Evolutionary conservation across 768 basidiomycete species (phyloP), one percentile per base, ranked within the genome.

Genomic region (Kwoniella newhampshirensis): DNA sequence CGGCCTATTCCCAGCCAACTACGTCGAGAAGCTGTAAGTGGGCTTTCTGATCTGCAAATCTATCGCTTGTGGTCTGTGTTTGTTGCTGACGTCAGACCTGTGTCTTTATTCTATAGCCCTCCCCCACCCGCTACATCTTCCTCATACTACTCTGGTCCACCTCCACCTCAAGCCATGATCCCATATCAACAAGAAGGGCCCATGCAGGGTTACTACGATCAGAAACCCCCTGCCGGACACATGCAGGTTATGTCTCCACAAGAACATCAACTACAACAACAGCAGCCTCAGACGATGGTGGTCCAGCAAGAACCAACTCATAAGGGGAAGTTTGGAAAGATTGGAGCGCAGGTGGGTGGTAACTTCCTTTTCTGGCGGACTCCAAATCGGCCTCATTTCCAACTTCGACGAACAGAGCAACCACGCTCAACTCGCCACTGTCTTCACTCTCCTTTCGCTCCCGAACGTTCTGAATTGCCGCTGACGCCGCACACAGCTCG

Each of bases 1-100:
- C 9, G 71, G 68, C n/a, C 58, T 73, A 11, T 70, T 73, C 59
- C 71, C 71, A 11, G 52, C 48, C 8, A 73, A 68, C 43, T 73
- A 73, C 40, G 56, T 73, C 11, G 71, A 73, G 48, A 68, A 69
- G 40, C 32, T 67, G 70, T 71, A 43, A 48, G 70, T 47, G 2
- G n/a, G 13, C 6, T 32, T 23, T 20, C 32, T 13, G 7, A 32
- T 32, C 32, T 6, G 6, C 32, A 6, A 6, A 13, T 32, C 32
- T 6, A 32, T 6, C 32, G 32, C 32, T 51, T 3, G 32, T 60
- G 53, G 49, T 32, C n/a, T n/a, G n/a, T n/a, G n/a, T n/a, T n/a
- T n/a, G n/a, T n/a, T n/a, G n/a, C n/a, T n/a, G n/a, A n/a, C n/a
- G n/a, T n/a, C n/a, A n/a, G n/a, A n/a, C n/a, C n/a, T n/a, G n/a